Evolutionary conservation across 2,329 filamentous ascomycete species (phyloP).

Genomic region (Epichloe hybrida): DNA sequence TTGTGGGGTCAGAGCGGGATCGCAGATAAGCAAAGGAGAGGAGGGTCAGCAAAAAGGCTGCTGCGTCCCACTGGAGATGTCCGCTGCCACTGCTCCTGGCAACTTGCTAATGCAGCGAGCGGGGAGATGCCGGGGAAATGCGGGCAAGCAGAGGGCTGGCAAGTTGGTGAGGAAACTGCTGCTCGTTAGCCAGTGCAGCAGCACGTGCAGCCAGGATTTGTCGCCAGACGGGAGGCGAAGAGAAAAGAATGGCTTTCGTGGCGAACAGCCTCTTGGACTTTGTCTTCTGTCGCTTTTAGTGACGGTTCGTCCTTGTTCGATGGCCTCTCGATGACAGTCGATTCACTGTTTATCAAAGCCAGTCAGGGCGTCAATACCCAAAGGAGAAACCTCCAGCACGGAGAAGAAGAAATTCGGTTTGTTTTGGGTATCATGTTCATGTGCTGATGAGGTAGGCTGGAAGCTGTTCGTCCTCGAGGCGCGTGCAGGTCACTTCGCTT

Average conservation of each 20-base stretch:
- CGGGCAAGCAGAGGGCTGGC: background rate
- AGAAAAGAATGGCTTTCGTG: background rate
- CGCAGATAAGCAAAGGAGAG: slow-evolving; percentile 1
- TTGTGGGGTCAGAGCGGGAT: slow-evolving; percentile 2
- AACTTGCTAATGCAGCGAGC: background rate
- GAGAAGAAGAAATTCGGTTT: slow-evolving; percentile 24
- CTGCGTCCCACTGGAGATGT: background rate
- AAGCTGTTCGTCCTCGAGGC: slow-evolving; percentile 2
- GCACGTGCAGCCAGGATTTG: background rate
- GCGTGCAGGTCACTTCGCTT: slow-evolving; percentile 1
- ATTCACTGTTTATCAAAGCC: background rate
- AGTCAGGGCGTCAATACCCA: slow-evolving; percentile 27
- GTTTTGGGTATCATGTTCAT: slow-evolving; percentile 27
- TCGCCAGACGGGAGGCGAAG: background rate
- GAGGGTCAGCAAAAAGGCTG: background rate
- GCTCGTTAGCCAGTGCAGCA: background rate
- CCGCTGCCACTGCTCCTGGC: background rate
- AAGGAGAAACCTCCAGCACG: slow-evolving; percentile 26
- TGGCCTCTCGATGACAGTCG: background rate
- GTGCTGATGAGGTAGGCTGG: slow-evolving; percentile 7
- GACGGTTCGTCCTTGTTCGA: background rate
- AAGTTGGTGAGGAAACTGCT: background rate
- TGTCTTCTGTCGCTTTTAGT: background rate
- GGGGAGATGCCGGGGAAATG: background rate
- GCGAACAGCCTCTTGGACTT: background rate